These are phyloP conservation scores for Candida golubevii DNA, from an alignment of 805 yeast species.

Conservation along the genomic window DNA sequence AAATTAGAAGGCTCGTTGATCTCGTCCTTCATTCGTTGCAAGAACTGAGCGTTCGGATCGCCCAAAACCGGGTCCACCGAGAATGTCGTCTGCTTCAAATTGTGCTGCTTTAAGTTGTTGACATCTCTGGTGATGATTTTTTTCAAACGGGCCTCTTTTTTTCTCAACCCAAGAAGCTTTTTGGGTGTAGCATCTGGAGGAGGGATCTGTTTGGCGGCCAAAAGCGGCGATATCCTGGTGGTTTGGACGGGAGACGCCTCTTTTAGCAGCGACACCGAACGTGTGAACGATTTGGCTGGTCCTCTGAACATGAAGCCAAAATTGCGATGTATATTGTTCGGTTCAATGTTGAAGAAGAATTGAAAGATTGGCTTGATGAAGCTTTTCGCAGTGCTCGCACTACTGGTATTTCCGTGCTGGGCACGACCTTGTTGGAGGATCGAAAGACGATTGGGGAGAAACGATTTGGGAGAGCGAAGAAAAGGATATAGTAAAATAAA, in stretches of 20 bases:
- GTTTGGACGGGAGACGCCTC: constrained; percentile 6
- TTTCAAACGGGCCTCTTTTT: constrained; percentile 38
- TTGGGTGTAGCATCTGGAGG: constrained; percentile 30
- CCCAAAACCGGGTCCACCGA: constrained; percentile 85
- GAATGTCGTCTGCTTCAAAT: constrained; percentile 28
- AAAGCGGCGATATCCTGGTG: constrained; percentile 11
- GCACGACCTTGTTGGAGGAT: background rate
- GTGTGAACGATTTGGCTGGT: constrained; percentile 8
- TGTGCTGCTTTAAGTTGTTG: constrained; percentile 39
- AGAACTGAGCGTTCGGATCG: constrained; percentile 57
- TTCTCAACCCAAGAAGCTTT: constrained; percentile 31
- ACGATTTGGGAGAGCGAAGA: too few species aligned
- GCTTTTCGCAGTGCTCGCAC: background rate
- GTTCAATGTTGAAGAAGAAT: background rate
- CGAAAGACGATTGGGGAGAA: too few species aligned
- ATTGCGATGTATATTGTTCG: too few species aligned
- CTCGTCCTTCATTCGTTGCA: constrained; percentile 62
- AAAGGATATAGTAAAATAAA: too few species aligned
- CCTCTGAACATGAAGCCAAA: constrained; percentile 9
- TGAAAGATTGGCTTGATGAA: background rate
- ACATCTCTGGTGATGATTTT: constrained; percentile 35
- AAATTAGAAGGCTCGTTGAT: constrained; percentile 62
- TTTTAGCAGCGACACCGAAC: constrained; percentile 5
- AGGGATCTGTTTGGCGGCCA: constrained; percentile 37
- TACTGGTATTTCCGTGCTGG: background rate